Evolutionary conservation across 176 grass and related monocot genomes (phyloP), one percentile per base, ranked within the genome.

Genomic region (Oryza punctata): DNA sequence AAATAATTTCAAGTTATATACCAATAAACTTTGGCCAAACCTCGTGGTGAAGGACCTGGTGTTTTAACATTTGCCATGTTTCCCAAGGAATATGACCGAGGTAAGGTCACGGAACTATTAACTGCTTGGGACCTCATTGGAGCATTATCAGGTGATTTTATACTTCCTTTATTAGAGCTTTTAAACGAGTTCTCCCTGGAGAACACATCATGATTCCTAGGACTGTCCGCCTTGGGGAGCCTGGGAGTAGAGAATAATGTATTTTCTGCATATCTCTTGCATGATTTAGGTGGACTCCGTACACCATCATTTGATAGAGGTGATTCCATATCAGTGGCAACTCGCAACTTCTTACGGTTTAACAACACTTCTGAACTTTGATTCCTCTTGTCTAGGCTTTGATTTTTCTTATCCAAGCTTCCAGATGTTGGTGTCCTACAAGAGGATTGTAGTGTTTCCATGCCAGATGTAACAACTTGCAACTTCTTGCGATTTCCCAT

Each of bases 11-110:
- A 27, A 78, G 70, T 60, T 67, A 77, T 84, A 74, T 33, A 76
- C 8, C 12, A 32, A 86, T 63, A 54, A 15, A 64, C 70, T 52
- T 81, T 70, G 71, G 30, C 41, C 85, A 70, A 90, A 96, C 96
- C 93, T 87, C 80, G 85, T 69, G 97, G 86, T n/a, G 96, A 91
- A 88, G 73, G 45, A 82, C 84, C 67, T 85, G 92, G 77, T 61
- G 47, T 37, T 96, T 89, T 86, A 81, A 52, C 79, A 85, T 90
- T 93, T 21, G 85, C 61, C 35, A 70, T 75, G 67, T 72, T 90
- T 78, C 84, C 87, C 72, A 87, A 70, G 78, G 93, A 89, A 87
- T 89, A 84, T 49, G 87, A 91, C 59, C 87, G 83, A 52, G 91
- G 91, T 57, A 94, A 84, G 37, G 74, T 67, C 52, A 45, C 67